Conservation (phyloP, 208 protist genomes). For the Trypanosoma vivax region DNA sequence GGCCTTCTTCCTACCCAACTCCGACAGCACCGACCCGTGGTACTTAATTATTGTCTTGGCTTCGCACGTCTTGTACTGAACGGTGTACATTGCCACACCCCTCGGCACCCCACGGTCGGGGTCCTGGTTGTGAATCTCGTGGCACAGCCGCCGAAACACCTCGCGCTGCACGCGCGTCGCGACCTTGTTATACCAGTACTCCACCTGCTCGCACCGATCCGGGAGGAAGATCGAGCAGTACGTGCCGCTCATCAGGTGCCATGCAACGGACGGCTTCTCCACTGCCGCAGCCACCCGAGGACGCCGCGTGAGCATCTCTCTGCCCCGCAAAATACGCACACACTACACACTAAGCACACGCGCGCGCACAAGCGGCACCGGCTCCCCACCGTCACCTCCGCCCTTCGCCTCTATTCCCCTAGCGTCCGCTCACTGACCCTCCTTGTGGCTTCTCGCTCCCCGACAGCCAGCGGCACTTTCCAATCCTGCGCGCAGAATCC, state of each 20-base stretch:
- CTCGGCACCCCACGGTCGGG: conserved; percentile 22
- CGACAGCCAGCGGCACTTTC: too few relatives aligned
- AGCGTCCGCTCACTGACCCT: too few relatives aligned
- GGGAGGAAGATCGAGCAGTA: conserved; percentile 62
- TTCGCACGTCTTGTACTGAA: conserved; percentile 37
- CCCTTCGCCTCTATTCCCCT: too few relatives aligned
- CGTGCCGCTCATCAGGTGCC: conserved; percentile 81
- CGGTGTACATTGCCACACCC: conserved; percentile 27
- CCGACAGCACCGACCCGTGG: conserved; percentile 51
- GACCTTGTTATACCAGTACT: conserved; percentile 87
- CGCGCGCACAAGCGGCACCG: not conserved
- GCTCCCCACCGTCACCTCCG: too few relatives aligned
- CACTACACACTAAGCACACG: not conserved
- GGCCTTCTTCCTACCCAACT: conserved; percentile 45
- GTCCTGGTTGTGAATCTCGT: conserved; percentile 56
- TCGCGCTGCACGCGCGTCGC: conserved; percentile 66
- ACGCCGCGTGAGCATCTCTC: conserved; percentile 72
- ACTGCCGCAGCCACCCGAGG: conserved; percentile 44
- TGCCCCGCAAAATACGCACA: not conserved
- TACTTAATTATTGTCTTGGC: conserved; percentile 50
- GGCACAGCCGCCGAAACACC: conserved; percentile 72
- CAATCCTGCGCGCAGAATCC: too few relatives aligned
- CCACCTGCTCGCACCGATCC: conserved; percentile 33
- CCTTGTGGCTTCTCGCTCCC: too few relatives aligned
- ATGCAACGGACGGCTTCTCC: conserved; percentile 41